Base-by-base conservation (phyloP, 768 basidiomycete species). In the Suillus subaureus region DNA sequence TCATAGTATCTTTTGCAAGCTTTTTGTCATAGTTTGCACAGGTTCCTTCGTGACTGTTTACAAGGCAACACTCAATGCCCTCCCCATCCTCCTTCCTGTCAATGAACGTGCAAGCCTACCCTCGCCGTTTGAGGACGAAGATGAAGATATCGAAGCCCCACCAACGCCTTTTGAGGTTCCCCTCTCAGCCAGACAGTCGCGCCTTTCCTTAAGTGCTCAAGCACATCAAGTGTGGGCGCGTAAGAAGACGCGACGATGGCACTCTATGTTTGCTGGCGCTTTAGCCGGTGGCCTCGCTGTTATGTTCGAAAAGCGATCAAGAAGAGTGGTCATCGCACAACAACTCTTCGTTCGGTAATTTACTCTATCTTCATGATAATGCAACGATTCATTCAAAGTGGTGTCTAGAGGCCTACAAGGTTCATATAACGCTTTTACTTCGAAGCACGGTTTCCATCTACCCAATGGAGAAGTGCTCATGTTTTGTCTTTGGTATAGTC, bases 391-490 rank as follows among this genome's bases (percentile, higher is more conserved):
- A 23, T 39, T 52, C 28, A 23, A 23, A 39, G 15, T 23, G 13
- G 26, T 62, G 37, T 60, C 31, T 62, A 94, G 95, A 56, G 96
- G 96, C 3, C 80, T 98, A 8, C 96, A 98, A 75, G 96, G 94
- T 2, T 87, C 89, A 1, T 97, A 92, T 74, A 97, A 96, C 71
- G 84, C 87, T 9, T 89, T 88, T 70, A 87, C 93, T 1, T 82
- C 83, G 2, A 86, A 85, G 69, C 85, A 85, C 37, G 87, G 87
- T 37, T 82, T 96, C 52, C 80, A 79, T 52, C 82, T 98, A 18
- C 96, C 95, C 0, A 83, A 95, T 73, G 96, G 96, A 6, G 92
- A 90, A 57, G 85, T 93, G 0, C 74, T 96, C 9, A 84, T 97
- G 12, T 97, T 98, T 71, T 82, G 89, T 0, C 70, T 95, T 5